Base-by-base conservation (phyloP, 2,329 filamentous ascomycete genomes). In the Sclerotinia trifoliorum region DNA sequence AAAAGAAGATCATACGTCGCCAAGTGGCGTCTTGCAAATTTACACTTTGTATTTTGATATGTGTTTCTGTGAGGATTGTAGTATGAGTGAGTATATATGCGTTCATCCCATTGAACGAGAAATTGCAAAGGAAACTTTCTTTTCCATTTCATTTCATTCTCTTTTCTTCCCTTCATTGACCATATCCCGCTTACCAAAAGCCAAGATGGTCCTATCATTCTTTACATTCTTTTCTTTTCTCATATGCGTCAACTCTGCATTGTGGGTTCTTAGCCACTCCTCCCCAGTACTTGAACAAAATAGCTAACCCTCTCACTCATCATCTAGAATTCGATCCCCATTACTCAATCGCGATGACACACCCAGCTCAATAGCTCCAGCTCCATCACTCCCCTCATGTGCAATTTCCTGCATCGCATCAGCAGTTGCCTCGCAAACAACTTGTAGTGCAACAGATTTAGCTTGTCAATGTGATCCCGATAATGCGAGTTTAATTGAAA, bases 151-250 rank as follows among this genome's bases (percentile, higher is more conserved):
- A n/a, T n/a, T n/a, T 51, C 6, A n/a, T 24, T 51, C 8, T 39
- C 4, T 42, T 42, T 8, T 26, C 1, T 19, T 35, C 35, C 39
- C 35, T 51, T 26, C 8, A 7, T 62, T 24, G 32, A 15, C 46
- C 11, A 21, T 51, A n/a, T 19, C 7, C n/a, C 19, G 46, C 46
- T 39, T 51, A 51, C 8, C 60, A 48, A 21, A 51, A 51, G 60
- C 60, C 32, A 62, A 39, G 29, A 62, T 62, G 60, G 46, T 26
- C 35, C 46, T 13, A 46, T 39, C 60, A 26, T 26, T 62, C 46
- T 24, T 62, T 62, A 26, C 8, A 17, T 39, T 62, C 8, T 7
- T 51, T 62, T 51, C 15, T 19, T 19, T 62, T 13, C 15, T 62
- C 5, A 2, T 51, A 7, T 62, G 46, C n/a, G 46, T 62, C 19